These are phyloP conservation scores for Astrocystis sublimbata DNA, from an alignment of 495 filamentous ascomycete genomes.

Conservation along the genomic window DNA sequence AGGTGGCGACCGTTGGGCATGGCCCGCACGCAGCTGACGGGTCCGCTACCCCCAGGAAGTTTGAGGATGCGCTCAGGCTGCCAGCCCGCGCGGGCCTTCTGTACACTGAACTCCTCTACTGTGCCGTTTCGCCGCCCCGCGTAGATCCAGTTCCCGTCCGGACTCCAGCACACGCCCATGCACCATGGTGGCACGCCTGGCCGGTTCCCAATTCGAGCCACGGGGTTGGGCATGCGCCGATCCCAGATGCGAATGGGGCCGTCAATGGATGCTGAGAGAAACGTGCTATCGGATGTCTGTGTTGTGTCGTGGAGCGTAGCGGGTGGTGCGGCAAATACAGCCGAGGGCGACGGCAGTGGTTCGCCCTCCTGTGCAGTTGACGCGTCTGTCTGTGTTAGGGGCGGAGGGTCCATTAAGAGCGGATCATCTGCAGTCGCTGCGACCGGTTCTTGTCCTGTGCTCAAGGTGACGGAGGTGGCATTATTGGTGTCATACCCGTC, in stretches of 20 bases:
- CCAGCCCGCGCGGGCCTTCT: conserved; percentile 64
- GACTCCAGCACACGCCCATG: conserved; percentile 97
- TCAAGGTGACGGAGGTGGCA: conserved; percentile 13
- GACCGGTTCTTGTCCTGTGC: conserved; percentile 21
- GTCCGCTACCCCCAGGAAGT: conserved; percentile 84
- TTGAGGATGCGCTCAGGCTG: conserved; percentile 80
- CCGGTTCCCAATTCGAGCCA: conserved; percentile 73
- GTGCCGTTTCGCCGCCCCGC: conserved; percentile 90
- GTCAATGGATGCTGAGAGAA: conserved; percentile 84
- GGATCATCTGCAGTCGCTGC: conserved; percentile 11
- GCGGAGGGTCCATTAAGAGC: conserved; percentile 10
- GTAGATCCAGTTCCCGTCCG: conserved; percentile 94
- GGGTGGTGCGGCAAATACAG: conserved; percentile 33
- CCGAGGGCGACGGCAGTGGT: conserved; percentile 31
- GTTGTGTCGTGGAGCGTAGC: conserved; percentile 38
- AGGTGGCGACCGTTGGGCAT: conserved; percentile 96
- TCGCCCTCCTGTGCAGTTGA: conserved; percentile 3
- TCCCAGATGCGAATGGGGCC: conserved; percentile 93
- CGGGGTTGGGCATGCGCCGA: conserved; percentile 69
- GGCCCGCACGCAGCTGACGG: conserved; percentile 79
- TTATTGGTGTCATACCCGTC: background rate
- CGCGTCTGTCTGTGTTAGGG: background rate
- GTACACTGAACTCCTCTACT: conserved; percentile 90
- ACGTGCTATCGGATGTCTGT: conserved; percentile 65
- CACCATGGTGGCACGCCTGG: conserved; percentile 88